phyloP scores from a whole-genome alignment of 768 basidiomycete species.

The Agrocybe praecox region DNA sequence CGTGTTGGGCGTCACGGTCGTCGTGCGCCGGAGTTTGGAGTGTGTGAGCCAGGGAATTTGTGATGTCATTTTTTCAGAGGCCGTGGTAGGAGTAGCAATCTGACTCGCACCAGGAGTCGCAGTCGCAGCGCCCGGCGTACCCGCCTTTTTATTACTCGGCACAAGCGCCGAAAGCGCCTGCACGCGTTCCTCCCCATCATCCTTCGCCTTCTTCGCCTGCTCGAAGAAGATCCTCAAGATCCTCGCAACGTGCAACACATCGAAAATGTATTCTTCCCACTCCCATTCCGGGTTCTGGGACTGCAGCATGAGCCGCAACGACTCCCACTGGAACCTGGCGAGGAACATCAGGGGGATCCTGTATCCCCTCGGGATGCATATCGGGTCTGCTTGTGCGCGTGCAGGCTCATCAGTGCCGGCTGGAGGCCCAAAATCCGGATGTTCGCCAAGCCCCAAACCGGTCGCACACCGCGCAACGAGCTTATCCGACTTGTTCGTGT shows the following conservation, averaged over 20 bases:
- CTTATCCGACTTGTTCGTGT: not conserved
- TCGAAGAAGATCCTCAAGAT: constrained; percentile 37
- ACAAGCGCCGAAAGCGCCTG: not conserved
- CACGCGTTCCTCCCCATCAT: not conserved
- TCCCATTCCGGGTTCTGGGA: constrained; percentile 33
- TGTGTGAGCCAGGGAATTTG: not conserved
- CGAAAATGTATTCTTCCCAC: constrained; percentile 43
- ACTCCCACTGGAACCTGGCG: constrained; percentile 46
- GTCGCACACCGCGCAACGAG: not conserved
- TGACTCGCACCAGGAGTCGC: too few species aligned
- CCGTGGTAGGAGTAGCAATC: too few species aligned
- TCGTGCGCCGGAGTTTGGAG: not conserved
- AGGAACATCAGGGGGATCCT: constrained; percentile 47
- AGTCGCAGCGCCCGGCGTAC: not conserved
- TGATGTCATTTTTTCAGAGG: not conserved
- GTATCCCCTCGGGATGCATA: constrained; percentile 37
- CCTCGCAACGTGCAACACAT: constrained; percentile 44
- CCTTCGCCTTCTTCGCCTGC: constrained; percentile 28
- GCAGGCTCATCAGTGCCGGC: not conserved
- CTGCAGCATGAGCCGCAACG: constrained; percentile 39
- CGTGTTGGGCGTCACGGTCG: not conserved
- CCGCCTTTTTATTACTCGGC: not conserved
- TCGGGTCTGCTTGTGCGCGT: not conserved
- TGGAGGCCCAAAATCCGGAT: not conserved
- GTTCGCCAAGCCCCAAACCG: not conserved